Conservation (phyloP, 257 asterid species). For the Echites panduratus region DNA sequence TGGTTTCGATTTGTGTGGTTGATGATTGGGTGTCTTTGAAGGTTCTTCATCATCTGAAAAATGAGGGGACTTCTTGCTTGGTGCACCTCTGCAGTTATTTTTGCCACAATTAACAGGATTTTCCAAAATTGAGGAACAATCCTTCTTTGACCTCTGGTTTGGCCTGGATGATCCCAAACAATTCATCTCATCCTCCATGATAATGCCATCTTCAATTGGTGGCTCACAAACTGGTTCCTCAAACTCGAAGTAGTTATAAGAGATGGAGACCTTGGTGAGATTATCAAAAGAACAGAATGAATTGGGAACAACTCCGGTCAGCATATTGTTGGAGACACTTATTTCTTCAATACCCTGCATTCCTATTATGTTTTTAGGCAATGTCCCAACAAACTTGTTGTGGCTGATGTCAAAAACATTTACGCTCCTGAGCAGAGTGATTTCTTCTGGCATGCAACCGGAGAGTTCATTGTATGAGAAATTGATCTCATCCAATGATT, state of each 20-base stretch:
- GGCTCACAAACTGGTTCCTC: constrained; percentile 39
- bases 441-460: constrained; percentile 74
- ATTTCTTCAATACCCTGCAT: constrained; percentile 40
- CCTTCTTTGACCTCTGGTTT: constrained; percentile 40
- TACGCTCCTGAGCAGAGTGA: constrained; percentile 35
- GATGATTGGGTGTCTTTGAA: constrained; percentile 4
- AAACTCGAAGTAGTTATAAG: constrained; percentile 45
- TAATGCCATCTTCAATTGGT: constrained; percentile 18
- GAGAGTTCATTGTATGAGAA: constrained; percentile 42
- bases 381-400: constrained; percentile 49
- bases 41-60: constrained; percentile 12
- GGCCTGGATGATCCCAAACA: constrained; percentile 33
- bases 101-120: constrained; percentile 44
- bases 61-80: constrained; percentile 8
- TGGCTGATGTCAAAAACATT: constrained; percentile 48
- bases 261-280: constrained; percentile 36
- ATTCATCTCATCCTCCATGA: constrained; percentile 32
- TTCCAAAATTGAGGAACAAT: constrained; percentile 30
- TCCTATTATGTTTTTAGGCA: constrained; percentile 44
- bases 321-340: constrained; percentile 34
- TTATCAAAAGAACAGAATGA: constrained; percentile 47
- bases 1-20: not conserved
- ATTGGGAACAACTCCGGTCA: constrained; percentile 55
- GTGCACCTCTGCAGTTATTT: constrained; percentile 37
- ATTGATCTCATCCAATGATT: constrained; percentile 48